Base-by-base conservation (phyloP, 2,329 filamentous ascomycete genomes). In the Fusarium succisae region DNA sequence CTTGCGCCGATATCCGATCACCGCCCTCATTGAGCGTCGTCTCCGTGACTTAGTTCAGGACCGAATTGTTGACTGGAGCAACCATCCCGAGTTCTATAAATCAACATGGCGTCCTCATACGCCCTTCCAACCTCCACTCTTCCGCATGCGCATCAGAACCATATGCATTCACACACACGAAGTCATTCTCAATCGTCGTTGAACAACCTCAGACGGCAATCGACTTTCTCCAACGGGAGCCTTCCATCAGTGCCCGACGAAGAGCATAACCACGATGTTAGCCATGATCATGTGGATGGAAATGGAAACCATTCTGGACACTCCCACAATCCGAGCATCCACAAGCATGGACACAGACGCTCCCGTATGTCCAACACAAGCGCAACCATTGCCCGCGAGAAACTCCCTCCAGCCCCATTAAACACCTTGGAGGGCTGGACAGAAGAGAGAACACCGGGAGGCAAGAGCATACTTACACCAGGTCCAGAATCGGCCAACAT, bases 31-130 rank as follows among this genome's bases (percentile, higher is more conserved):
- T 48, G 43, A 66, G 47, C 37, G 45, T 55, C 39, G 53, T 44
- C 56, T 55, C 43, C 18, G 32, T 38, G 30, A 38, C 56, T 62
- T 65, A 43, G 24, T 57, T 35, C 30, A 39, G 45, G n/a, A 24
- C 45, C 30, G 41, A 64, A 66, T 38, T 65, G 57, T 65, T 68
- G 59, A 54, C 47, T 58, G 61, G 32, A 64, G 48, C 57, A 64
- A 56, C 58, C 24, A 44, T 28, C 24, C 54, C 32, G 57, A 57
- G 15, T 28, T 30, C 51, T 41, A 51, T 55, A 39, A 32, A 28
- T 60, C 53, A 81, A 66, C 64, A 88, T 88, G 86, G 84, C 86
- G 68, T 86, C 87, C 43, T 86, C 88, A 28, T 90, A 88, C 78
- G 83, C 85, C 58, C 80, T 90, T 62, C 88, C 88, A n/a, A 84